Evolutionary conservation across 2,329 filamentous ascomycete species (phyloP).

Genomic region (Simplicillium aogashimaense): DNA sequence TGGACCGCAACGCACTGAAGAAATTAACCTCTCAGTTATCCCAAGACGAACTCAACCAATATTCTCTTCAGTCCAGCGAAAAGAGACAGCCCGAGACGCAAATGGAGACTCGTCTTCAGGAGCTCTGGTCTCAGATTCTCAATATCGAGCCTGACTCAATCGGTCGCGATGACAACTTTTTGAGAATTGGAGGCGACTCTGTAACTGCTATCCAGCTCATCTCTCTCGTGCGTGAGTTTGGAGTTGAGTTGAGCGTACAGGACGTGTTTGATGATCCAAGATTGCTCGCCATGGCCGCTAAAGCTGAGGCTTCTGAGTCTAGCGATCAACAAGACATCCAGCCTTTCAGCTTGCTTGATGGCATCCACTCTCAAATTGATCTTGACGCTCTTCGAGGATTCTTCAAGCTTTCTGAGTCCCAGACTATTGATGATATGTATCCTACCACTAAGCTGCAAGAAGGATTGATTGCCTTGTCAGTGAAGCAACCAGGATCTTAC

Average conservation of each 20-base stretch:
- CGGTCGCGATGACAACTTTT: not conserved
- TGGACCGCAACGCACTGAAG: not conserved
- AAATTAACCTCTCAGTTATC: no score
- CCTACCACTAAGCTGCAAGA: not conserved
- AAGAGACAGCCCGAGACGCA: not conserved
- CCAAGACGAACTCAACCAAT: not conserved
- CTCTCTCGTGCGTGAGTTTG: not conserved
- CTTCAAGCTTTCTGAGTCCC: no score
- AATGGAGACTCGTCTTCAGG: not conserved
- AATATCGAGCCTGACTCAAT: not conserved
- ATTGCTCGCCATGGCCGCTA: no score
- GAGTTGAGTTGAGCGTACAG: not conserved
- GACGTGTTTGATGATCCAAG: not conserved
- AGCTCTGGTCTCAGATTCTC: not conserved
- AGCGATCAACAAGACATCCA: no score
- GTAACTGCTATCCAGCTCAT: not conserved
- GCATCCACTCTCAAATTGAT: no score
- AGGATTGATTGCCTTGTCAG: not conserved
- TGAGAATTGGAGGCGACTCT: not conserved
- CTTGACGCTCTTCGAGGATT: no score
- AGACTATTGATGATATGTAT: constrained; percentile 1
- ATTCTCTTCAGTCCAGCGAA: not conserved
- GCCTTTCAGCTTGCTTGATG: no score
- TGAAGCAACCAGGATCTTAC: constrained; percentile 5
- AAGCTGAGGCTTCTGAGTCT: no score